phyloP scores from a whole-genome alignment of 768 basidiomycete genomes.

The Lentinus brumalis region DNA sequence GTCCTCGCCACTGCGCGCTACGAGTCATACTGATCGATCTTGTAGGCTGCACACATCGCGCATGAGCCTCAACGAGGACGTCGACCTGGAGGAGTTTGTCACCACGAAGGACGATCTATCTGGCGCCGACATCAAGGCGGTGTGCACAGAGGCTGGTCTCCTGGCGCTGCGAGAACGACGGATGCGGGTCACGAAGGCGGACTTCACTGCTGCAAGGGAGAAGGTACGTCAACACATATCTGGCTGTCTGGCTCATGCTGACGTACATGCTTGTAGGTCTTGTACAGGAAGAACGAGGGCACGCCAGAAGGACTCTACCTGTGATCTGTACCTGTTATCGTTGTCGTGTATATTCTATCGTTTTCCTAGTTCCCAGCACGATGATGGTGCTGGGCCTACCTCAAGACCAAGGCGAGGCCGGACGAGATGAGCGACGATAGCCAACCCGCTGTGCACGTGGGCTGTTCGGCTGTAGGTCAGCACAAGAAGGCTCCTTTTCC shows the following conservation, averaged over 20 bases:
- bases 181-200: slow-evolving; percentile 91
- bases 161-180: slow-evolving; percentile 91
- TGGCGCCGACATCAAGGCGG: slow-evolving; percentile 98
- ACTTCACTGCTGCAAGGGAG: slow-evolving; percentile 90
- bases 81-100: slow-evolving; percentile 94
- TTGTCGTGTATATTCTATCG: slow-evolving; percentile 16
- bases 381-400: too few species aligned
- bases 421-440: neutral
- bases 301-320: slow-evolving; percentile 88
- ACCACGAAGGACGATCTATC: slow-evolving; percentile 95
- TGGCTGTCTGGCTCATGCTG: slow-evolving; percentile 12
- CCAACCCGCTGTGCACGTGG: neutral
- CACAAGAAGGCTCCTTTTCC: neutral
- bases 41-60: slow-evolving; percentile 86
- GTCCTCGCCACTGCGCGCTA: neutral
- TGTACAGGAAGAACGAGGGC: slow-evolving; percentile 98
- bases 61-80: slow-evolving; percentile 87
- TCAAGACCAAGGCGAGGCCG: neutral
- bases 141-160: slow-evolving; percentile 98
- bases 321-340: slow-evolving; percentile 36
- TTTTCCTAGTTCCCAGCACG: slow-evolving; percentile 8
- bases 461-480: neutral
- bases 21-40: slow-evolving; percentile 2
- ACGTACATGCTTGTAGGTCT: slow-evolving; percentile 46
- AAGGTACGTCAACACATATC: slow-evolving; percentile 58